Evolutionary conservation across 163 green algal genomes (phyloP).

Genomic region (Chlorella variabilis): DNA sequence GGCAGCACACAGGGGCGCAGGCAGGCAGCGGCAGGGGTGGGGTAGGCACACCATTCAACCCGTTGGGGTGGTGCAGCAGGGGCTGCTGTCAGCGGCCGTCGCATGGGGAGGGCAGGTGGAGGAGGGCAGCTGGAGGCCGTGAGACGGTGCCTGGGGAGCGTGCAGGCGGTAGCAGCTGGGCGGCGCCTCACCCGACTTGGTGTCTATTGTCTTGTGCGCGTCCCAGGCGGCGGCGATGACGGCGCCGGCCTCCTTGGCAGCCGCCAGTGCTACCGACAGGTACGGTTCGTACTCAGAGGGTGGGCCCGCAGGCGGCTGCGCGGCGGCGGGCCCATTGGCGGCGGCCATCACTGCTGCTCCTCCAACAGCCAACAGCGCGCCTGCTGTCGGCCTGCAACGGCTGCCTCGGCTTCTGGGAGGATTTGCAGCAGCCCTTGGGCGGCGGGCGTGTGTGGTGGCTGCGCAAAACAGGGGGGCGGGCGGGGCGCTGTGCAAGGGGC

Average conservation of each 20-base stretch:
- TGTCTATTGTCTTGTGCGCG: constrained; percentile 59
- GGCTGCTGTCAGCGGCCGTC: too few relatives aligned
- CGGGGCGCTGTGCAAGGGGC: too few relatives aligned
- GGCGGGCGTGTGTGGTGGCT: too few relatives aligned
- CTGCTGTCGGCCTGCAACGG: too few relatives aligned
- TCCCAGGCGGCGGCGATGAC: constrained; percentile 62
- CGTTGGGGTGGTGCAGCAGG: too few relatives aligned
- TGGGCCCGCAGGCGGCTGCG: neutral
- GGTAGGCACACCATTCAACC: too few relatives aligned
- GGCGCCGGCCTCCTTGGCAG: constrained; percentile 58
- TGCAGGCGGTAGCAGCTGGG: neutral
- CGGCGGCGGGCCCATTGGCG: neutral
- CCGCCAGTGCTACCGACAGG: constrained; percentile 56
- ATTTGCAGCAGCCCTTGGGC: too few relatives aligned
- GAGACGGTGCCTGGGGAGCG: neutral
- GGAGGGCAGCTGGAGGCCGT: neutral
- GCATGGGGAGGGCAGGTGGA: too few relatives aligned
- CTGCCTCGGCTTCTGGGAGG: too few relatives aligned
- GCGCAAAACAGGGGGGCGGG: too few relatives aligned
- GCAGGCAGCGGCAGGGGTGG: neutral
- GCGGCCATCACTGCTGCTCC: neutral
- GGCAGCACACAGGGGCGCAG: too few relatives aligned
- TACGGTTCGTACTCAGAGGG: constrained; percentile 20
- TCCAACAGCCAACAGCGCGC: too few relatives aligned
- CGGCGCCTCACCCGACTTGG: constrained; percentile 46